Conservation (phyloP, 2,329 filamentous ascomycete species). For the Apiospora aurea region DNA sequence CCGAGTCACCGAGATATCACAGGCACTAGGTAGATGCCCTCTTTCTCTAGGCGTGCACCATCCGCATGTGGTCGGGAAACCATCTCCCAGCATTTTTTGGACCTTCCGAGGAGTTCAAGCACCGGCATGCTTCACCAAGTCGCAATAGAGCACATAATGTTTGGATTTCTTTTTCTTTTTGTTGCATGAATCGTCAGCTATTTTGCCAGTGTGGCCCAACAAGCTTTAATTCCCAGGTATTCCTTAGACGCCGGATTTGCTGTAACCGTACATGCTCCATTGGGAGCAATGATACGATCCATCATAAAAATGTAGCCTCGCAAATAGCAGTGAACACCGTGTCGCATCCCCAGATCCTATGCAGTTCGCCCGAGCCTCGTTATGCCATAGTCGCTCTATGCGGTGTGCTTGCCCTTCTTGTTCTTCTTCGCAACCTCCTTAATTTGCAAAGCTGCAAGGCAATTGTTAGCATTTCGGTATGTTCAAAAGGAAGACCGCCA, state of each 20-base stretch:
- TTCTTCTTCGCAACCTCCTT: slow-evolving; percentile 63
- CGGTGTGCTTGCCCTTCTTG: slow-evolving; percentile 53
- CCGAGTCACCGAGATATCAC: too few species aligned
- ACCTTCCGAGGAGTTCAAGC: background rate
- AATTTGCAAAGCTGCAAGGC: slow-evolving; percentile 55
- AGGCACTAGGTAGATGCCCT: too few species aligned
- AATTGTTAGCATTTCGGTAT: slow-evolving; percentile 33
- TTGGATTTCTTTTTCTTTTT: slow-evolving; percentile 32
- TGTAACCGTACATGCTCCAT: slow-evolving; percentile 40
- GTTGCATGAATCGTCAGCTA: slow-evolving; percentile 41
- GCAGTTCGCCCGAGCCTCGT: slow-evolving; percentile 2
- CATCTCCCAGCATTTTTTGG: background rate
- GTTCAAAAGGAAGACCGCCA: background rate
- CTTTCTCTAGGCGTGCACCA: background rate
- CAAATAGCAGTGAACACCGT: slow-evolving; percentile 24
- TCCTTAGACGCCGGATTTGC: slow-evolving; percentile 60
- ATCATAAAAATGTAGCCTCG: slow-evolving; percentile 26
- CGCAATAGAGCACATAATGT: background rate
- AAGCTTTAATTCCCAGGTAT: slow-evolving; percentile 59
- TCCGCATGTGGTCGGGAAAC: too few species aligned
- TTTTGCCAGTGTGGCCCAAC: slow-evolving; percentile 41
- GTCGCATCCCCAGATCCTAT: slow-evolving; percentile 24
- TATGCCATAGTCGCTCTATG: slow-evolving; percentile 39
- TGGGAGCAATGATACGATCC: slow-evolving; percentile 34
- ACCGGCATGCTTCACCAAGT: background rate